phyloP scores from a whole-genome alignment of 176 grass and related monocot genomes.

The Oryza punctata region DNA sequence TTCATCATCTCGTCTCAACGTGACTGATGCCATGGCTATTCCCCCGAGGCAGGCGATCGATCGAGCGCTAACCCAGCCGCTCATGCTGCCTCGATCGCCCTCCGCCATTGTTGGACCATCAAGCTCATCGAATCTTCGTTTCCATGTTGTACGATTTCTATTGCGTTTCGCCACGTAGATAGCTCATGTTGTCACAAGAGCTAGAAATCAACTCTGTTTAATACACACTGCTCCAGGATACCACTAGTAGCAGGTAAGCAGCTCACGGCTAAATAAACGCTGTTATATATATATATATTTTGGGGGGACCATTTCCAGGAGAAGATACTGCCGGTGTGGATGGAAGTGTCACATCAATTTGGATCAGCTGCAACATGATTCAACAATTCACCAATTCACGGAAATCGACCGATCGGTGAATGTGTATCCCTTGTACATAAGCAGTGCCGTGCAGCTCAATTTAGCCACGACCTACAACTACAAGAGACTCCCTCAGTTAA shows the following conservation, averaged over 20 bases:
- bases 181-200: too few relatives aligned
- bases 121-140: too few relatives aligned
- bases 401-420: neutral
- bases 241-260: too few relatives aligned
- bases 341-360: neutral
- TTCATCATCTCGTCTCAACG: slow-evolving; percentile 36
- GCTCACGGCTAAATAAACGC: too few relatives aligned
- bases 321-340: neutral
- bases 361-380: neutral
- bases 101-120: neutral
- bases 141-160: too few relatives aligned
- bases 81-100: too few relatives aligned
- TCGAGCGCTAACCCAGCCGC: neutral
- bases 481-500: neutral
- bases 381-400: neutral
- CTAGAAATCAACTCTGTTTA: too few relatives aligned
- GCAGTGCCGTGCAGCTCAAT: neutral
- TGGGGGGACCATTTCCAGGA: neutral
- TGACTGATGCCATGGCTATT: neutral
- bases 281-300: too few relatives aligned
- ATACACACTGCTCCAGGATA: too few relatives aligned
- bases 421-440: neutral
- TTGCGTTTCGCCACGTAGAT: too few relatives aligned
- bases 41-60: neutral
- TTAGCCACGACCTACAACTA: neutral